Evolutionary conservation across 169 alveolate genomes (phyloP).

Genomic region (Plasmodium relictum): DNA sequence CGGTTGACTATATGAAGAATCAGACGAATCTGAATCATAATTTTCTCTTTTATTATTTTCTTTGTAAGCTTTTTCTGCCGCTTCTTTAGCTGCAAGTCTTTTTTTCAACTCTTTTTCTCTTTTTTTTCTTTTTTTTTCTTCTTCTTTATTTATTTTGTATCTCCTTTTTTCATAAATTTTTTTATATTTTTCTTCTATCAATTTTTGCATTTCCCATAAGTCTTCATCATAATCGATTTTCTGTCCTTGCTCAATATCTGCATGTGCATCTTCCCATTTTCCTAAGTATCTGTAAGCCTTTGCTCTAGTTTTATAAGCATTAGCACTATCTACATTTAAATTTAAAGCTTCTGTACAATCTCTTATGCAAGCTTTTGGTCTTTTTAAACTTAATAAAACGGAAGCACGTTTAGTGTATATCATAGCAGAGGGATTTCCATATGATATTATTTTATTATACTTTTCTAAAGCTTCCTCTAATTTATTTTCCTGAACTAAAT

Average conservation of each 20-base stretch:
- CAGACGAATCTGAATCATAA: conserved; percentile 52
- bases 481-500: conserved; percentile 75
- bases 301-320: conserved; percentile 83
- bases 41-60: conserved; percentile 72
- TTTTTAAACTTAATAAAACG: conserved; percentile 77
- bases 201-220: conserved; percentile 86
- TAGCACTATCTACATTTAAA: conserved; percentile 84
- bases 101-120: conserved; percentile 78
- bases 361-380: conserved; percentile 82
- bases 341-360: conserved; percentile 86
- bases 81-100: conserved; percentile 77
- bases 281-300: conserved; percentile 84
- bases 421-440: conserved; percentile 86
- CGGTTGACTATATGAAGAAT: conserved; percentile 62
- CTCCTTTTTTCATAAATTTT: conserved; percentile 82
- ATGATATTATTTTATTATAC: conserved; percentile 77
- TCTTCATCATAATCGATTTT: conserved; percentile 86
- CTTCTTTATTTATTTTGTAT: conserved; percentile 76
- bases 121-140: conserved; percentile 78
- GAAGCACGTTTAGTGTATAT: conserved; percentile 86
- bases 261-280: conserved; percentile 84
- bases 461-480: conserved; percentile 76
- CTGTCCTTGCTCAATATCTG: conserved; percentile 85
- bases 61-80: conserved; percentile 78
- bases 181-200: conserved; percentile 83